Evolutionary conservation across 306 rosid genomes (phyloP), one percentile per base, ranked within the genome.

Genomic region (Erythrophleum fordii): DNA sequence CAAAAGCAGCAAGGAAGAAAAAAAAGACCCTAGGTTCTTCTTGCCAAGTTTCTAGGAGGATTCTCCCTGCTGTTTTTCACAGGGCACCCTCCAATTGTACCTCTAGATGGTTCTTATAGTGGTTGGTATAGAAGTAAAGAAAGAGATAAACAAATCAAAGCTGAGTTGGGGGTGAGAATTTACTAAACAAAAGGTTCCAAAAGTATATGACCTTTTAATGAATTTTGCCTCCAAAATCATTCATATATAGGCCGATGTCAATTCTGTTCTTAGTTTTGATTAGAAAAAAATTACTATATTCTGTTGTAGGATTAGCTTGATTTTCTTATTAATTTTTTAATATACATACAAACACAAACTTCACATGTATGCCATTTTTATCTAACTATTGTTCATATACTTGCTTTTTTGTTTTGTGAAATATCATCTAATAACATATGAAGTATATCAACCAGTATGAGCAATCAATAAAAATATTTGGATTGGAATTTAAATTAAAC

Each of bases 121-220:
- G 72, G 49, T 66, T 20, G 72, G 29, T 0, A 18, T 39, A 1
- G 2, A n/a, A 35, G 17, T 20, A 66, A 35, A 39, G 72, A 39
- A 29, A 35, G 10, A 64, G 6, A 6, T 17, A 51, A 18, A 66
- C 49, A n/a, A 66, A 66, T n/a, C 5, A 66, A 66, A 66, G 72
- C n/a, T n/a, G 72, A 18, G 29, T 6, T 12, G n/a, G 11, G 31
- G 51, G n/a, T 45, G 72, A 68, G 56, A 77, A 34, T 55, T 72
- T 34, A 45, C 34, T 56, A 83, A 72, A 71, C 61, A 51, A 23
- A 44, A 55, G 64, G 31, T 73, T 83, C 76, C 72, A 78, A 83
- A 78, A 78, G 86, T 67, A 53, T 48, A 45, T 42, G 13, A 83
- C 59, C 83, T 73, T 83, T 83, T 73, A 23, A 53, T 73, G 56